phyloP scores from a whole-genome alignment of 768 basidiomycete species.

The Psilocybe cubensis region DNA sequence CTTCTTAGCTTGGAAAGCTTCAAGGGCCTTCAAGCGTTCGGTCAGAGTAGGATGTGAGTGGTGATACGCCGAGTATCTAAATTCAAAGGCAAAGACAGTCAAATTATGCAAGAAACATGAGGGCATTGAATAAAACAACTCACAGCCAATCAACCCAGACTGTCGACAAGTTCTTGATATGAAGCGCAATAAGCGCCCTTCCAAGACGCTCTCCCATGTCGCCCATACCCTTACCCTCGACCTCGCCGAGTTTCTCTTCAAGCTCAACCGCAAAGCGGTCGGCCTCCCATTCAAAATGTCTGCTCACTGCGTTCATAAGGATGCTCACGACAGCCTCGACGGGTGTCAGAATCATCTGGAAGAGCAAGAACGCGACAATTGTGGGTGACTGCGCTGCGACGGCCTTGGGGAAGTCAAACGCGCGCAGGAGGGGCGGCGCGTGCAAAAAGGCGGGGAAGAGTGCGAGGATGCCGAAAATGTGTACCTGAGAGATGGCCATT shows the following conservation, averaged over 20 bases:
- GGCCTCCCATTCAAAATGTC: slow-evolving; percentile 92
- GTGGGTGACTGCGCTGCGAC: slow-evolving; percentile 75
- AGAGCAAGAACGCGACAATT: slow-evolving; percentile 84
- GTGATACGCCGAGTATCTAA: slow-evolving; percentile 93
- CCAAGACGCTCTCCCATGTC: slow-evolving; percentile 89
- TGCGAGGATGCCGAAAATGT: slow-evolving; percentile 85
- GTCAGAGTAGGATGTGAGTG: slow-evolving; percentile 95
- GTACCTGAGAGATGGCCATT: slow-evolving; percentile 82
- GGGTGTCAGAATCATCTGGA: slow-evolving; percentile 88
- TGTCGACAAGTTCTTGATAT: slow-evolving; percentile 91
- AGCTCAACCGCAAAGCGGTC: slow-evolving; percentile 86
- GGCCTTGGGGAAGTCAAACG: slow-evolving; percentile 77
- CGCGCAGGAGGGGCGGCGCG: slow-evolving; percentile 74
- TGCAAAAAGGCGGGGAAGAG: slow-evolving; percentile 90
- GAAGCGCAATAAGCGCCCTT: slow-evolving; percentile 80
- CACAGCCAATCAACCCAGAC: slow-evolving; percentile 95
- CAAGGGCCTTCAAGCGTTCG: slow-evolving; percentile 84
- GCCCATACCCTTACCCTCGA: slow-evolving; percentile 57
- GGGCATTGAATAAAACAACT: slow-evolving; percentile 31
- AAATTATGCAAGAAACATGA: not conserved
- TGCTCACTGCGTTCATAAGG: slow-evolving; percentile 79
- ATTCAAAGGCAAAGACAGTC: not conserved
- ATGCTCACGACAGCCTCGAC: slow-evolving; percentile 75
- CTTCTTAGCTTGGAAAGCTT: slow-evolving; percentile 58
- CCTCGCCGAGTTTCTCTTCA: slow-evolving; percentile 49